A percentile compares a stretch with the other conserved stretches of the same genome.
Evolutionary conservation across 108 stramenopile genomes (phyloP).

Genomic region (Nitzschia inconspicua): DNA sequence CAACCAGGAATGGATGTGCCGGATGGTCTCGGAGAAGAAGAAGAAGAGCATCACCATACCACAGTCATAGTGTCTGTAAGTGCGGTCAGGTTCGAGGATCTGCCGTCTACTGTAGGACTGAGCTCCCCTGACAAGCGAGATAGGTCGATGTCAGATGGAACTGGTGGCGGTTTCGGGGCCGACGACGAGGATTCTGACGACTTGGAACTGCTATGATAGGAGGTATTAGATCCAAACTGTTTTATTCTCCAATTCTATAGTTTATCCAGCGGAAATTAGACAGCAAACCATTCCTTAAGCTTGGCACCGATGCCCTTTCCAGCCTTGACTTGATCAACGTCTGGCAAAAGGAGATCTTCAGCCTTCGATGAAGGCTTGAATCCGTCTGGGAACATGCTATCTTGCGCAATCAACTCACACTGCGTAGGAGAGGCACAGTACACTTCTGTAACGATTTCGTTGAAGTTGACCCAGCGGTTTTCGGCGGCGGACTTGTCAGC

Average conservation of each 20-base stretch:
- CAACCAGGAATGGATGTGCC: neutral
- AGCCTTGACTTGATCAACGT: slow-evolving; percentile 44
- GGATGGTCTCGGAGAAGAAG: too few relatives aligned
- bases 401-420: slow-evolving; percentile 56
- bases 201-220: slow-evolving; percentile 10
- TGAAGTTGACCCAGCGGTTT: slow-evolving; percentile 82
- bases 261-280: neutral
- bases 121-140: too few relatives aligned
- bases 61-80: neutral
- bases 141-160: slow-evolving; percentile 6
- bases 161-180: slow-evolving; percentile 2
- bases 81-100: too few relatives aligned
- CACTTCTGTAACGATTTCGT: slow-evolving; percentile 72
- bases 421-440: slow-evolving; percentile 64
- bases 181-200: slow-evolving; percentile 22
- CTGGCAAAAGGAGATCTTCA: slow-evolving; percentile 57
- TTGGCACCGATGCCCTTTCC: neutral
- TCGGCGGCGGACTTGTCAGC: slow-evolving; percentile 88
- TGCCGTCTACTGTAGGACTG: too few relatives aligned
- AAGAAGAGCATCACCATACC: neutral
- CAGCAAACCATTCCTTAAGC: slow-evolving; percentile 17
- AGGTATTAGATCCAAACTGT: neutral
- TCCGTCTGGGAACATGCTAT: slow-evolving; percentile 64
- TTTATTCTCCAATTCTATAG: neutral
- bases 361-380: slow-evolving; percentile 62